These are phyloP conservation scores for Xylaria hypoxylon DNA, from an alignment of 2,329 filamentous ascomycete genomes.

Conservation along the genomic window DNA sequence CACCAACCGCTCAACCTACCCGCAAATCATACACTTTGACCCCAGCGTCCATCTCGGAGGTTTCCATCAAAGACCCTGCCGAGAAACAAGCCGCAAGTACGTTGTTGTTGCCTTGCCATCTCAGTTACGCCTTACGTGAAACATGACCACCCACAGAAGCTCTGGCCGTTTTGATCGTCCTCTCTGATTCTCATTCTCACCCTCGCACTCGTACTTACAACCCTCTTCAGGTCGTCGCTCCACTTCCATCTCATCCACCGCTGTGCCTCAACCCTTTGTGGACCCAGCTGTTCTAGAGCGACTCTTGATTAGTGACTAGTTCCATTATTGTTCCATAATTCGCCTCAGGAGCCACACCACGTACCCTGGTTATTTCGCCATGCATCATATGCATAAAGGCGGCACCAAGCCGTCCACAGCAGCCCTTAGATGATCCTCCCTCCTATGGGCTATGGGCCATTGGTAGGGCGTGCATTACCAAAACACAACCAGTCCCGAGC, in stretches of 20 bases:
- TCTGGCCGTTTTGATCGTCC: not conserved
- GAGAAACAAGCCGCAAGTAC: slow-evolving; percentile 39
- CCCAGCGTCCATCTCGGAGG: slow-evolving; percentile 43
- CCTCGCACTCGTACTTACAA: not conserved
- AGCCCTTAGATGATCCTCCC: slow-evolving; percentile 7
- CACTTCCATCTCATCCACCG: slow-evolving; percentile 46
- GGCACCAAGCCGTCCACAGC: slow-evolving; percentile 1
- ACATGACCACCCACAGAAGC: slow-evolving; percentile 3
- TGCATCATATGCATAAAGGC: slow-evolving; percentile 19
- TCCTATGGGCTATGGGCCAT: slow-evolving; percentile 3
- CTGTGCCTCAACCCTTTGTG: slow-evolving; percentile 51
- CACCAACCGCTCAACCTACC: slow-evolving; percentile 39
- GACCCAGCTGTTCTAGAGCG: slow-evolving; percentile 49
- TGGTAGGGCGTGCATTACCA: slow-evolving; percentile 11
- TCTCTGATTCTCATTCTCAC: too few relatives aligned
- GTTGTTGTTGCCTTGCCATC: slow-evolving; percentile 22
- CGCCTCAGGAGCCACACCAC: slow-evolving; percentile 7
- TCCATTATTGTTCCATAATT: slow-evolving; percentile 14
- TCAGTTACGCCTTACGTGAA: slow-evolving; percentile 21
- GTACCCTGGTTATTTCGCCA: not conserved
- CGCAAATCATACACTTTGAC: slow-evolving; percentile 46
- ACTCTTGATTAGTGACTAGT: slow-evolving; percentile 27
- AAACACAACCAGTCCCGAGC: not conserved
- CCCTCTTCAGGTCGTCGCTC: slow-evolving; percentile 39
- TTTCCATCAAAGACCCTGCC: slow-evolving; percentile 40